phyloP scores from a whole-genome alignment of 2,329 filamentous ascomycete species.

The Blastomyces gilchristii region DNA sequence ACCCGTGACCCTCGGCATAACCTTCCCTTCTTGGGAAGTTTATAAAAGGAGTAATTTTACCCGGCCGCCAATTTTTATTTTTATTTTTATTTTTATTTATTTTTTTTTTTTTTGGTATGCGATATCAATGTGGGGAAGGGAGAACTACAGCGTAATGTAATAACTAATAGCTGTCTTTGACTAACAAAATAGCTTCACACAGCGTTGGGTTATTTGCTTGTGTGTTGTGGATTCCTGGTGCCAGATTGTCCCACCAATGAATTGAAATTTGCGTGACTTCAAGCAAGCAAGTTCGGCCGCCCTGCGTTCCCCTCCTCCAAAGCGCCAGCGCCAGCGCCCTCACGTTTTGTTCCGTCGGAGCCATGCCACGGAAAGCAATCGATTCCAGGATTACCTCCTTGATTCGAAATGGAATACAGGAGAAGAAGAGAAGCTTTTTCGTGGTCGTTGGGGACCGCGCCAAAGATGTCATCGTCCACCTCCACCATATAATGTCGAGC shows the following conservation, averaged over 20 bases:
- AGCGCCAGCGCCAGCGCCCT: background rate
- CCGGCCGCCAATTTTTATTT: background rate
- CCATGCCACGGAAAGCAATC: constrained; percentile 46
- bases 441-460: constrained; percentile 87
- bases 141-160: no score
- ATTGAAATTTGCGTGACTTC: background rate
- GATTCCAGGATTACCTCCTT: constrained; percentile 85
- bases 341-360: constrained; percentile 7
- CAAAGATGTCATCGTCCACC: constrained; percentile 93
- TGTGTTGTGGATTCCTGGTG: background rate
- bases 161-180: no score
- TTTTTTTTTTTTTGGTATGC: background rate
- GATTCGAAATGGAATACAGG: constrained; percentile 78
- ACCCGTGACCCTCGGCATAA: background rate
- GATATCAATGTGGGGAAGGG: no score
- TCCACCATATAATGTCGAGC: constrained; percentile 85
- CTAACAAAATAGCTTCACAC: background rate
- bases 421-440: constrained; percentile 98
- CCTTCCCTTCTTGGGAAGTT: background rate
- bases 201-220: background rate
- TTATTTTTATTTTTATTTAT: background rate
- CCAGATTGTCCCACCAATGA: background rate
- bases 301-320: background rate
- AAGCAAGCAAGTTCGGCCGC: background rate
- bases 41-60: background rate